Evolutionary conservation across 2,329 filamentous ascomycete genomes (phyloP).

Genomic region (Aspergillus transmontanensis): DNA sequence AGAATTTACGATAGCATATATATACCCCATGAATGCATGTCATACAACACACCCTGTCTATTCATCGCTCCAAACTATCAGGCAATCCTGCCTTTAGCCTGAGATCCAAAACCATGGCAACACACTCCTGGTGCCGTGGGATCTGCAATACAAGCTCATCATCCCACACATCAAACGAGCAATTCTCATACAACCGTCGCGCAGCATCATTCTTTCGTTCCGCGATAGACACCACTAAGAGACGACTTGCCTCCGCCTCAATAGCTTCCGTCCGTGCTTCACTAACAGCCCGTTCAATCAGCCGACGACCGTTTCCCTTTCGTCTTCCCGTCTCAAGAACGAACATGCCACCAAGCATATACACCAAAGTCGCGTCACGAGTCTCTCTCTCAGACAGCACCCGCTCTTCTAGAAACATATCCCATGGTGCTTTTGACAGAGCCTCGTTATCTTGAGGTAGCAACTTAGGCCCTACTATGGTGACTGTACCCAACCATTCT

Average conservation of each 20-base stretch:
- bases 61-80: background rate
- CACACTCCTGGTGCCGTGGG: background rate
- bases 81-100: background rate
- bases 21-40: background rate
- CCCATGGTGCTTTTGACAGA: slow-evolving; percentile 1
- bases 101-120: background rate
- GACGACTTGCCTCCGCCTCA: background rate
- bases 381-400: too few relatives aligned
- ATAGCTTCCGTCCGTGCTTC: background rate
- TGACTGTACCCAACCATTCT: slow-evolving; percentile 7
- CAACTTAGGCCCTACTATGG: slow-evolving; percentile 1
- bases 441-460: background rate
- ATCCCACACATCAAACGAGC: slow-evolving; percentile 6
- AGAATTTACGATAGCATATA: background rate
- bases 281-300: background rate
- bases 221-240: background rate
- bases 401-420: background rate
- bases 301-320: background rate
- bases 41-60: background rate
- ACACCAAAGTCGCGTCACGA: background rate
- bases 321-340: background rate
- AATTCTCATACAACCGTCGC: background rate
- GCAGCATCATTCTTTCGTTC: slow-evolving; percentile 8
- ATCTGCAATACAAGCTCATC: background rate
- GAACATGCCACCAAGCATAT: slow-evolving; percentile 9